Conservation (phyloP, 2,329 filamentous ascomycete species). For the Teratosphaeria pseudoeucalypti region DNA sequence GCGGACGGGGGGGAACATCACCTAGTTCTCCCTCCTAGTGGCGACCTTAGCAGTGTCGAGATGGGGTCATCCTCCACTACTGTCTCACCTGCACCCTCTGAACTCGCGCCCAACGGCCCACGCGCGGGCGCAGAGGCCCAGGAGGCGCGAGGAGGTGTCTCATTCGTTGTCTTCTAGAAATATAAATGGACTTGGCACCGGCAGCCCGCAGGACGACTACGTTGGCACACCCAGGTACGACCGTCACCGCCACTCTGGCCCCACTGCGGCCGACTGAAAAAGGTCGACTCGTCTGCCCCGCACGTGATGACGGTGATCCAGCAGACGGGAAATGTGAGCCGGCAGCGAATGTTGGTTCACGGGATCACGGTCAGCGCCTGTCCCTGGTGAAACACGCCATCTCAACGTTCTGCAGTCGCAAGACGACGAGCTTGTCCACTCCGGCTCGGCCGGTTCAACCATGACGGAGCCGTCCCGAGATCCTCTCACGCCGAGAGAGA, state of each 20-base stretch:
- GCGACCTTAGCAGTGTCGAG: not conserved
- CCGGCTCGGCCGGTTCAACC: not conserved
- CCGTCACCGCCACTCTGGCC: slow-evolving; percentile 21
- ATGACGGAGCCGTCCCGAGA: not conserved
- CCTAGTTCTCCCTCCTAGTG: not conserved
- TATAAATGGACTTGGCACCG: slow-evolving; percentile 12
- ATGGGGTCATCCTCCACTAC: not conserved
- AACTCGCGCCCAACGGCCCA: not conserved
- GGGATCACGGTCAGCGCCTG: not conserved
- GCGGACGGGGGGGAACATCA: not conserved
- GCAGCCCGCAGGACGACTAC: slow-evolving; percentile 18
- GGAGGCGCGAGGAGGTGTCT: slow-evolving; percentile 9
- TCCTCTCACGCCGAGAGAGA: not conserved
- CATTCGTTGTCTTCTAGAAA: slow-evolving; percentile 21
- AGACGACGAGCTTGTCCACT: not conserved
- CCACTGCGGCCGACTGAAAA: slow-evolving; percentile 5
- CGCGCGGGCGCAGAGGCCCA: slow-evolving; percentile 2
- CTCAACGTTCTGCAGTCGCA: not conserved
- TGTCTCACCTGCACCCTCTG: too few relatives aligned
- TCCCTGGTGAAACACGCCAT: not conserved
- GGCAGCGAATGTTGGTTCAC: not conserved
- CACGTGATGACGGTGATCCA: not conserved
- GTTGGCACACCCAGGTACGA: slow-evolving; percentile 16
- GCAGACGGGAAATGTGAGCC: not conserved
- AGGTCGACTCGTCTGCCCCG: not conserved